Evolutionary conservation across 2,329 filamentous ascomycete genomes (phyloP).

Genomic region (Chaetomium olivaceum): DNA sequence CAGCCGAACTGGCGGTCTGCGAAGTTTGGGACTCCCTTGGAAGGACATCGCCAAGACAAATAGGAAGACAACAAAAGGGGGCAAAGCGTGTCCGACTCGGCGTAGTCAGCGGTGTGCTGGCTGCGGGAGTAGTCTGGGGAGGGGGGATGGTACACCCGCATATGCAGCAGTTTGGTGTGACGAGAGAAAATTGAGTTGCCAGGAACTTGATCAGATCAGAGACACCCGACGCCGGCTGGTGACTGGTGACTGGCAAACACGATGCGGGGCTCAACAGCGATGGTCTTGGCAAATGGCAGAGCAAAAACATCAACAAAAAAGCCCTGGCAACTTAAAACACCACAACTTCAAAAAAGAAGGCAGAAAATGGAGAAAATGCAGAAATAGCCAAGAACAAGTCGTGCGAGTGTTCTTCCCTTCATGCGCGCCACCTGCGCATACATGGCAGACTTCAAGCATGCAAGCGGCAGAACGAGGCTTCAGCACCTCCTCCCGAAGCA

Average conservation of each 20-base stretch:
- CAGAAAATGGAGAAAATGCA: background rate
- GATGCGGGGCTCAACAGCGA: background rate
- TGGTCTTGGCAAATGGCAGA: background rate
- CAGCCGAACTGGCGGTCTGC: constrained; percentile 21
- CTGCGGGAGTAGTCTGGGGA: background rate
- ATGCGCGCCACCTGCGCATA: background rate
- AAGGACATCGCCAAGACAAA: constrained; percentile 6
- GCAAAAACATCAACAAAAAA: background rate
- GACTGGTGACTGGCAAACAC: background rate
- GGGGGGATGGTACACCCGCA: constrained; percentile 1
- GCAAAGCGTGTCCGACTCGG: constrained; percentile 2
- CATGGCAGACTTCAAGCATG: too few relatives aligned
- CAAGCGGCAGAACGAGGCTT: constrained; percentile 2
- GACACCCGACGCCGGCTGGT: background rate
- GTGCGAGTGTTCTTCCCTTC: background rate
- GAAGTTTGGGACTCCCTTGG: background rate
- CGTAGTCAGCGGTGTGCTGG: constrained; percentile 25
- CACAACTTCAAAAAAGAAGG: background rate
- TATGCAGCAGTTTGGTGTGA: constrained; percentile 21
- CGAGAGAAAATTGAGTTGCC: background rate
- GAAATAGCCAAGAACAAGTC: background rate
- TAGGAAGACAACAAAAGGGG: constrained; percentile 5
- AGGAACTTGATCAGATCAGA: background rate
- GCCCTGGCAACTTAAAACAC: background rate
- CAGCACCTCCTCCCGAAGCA: background rate